Percentiles rank a stretch among this genome's conserved stretches.
Conservation (phyloP, 208 protist genomes). For the Crithidia acanthocephali region DNA sequence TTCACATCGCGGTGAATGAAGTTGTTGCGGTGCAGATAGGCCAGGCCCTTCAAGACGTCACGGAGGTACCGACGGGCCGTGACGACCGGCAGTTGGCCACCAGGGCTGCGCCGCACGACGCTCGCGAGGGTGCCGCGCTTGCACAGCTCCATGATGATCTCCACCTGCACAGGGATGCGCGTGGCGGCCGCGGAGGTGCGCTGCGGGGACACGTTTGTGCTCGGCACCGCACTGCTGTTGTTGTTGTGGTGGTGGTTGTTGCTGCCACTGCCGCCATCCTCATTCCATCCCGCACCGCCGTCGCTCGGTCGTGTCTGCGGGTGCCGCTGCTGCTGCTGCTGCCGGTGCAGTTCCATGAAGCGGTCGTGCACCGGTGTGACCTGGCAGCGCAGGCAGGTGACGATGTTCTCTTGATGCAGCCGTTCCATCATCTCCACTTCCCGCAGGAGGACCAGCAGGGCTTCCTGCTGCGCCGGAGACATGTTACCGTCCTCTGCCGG, state of each 20-base stretch:
- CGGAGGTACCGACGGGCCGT: slow-evolving; percentile 58
- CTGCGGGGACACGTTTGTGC: slow-evolving; percentile 1
- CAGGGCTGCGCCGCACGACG: slow-evolving; percentile 51
- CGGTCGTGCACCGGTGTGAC: slow-evolving; percentile 56
- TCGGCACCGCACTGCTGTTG: background rate
- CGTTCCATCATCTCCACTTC: slow-evolving; percentile 88
- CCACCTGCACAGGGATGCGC: slow-evolving; percentile 53
- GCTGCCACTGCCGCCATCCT: too few relatives aligned
- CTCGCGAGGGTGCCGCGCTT: slow-evolving; percentile 60
- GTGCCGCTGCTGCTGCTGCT: background rate
- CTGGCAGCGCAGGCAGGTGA: slow-evolving; percentile 80
- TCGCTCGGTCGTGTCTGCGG: background rate
- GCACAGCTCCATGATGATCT: slow-evolving; percentile 90
- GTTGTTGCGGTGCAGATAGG: slow-evolving; percentile 78
- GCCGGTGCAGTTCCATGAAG: slow-evolving; percentile 18
- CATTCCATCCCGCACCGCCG: background rate
- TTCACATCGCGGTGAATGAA: slow-evolving; percentile 92
- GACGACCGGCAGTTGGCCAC: slow-evolving; percentile 53
- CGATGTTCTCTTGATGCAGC: slow-evolving; percentile 83
- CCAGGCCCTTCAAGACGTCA: slow-evolving; percentile 81
- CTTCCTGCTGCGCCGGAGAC: slow-evolving; percentile 46
- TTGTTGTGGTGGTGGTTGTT: too few relatives aligned
- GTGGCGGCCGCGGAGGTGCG: slow-evolving; percentile 8
- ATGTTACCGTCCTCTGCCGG: slow-evolving; percentile 26
- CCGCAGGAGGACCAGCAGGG: slow-evolving; percentile 45